A percentile compares a stretch with the other conserved stretches of the same genome.
Evolutionary conservation across 2,329 filamentous ascomycete genomes (phyloP).

Genomic region (Monosporascus sp.): DNA sequence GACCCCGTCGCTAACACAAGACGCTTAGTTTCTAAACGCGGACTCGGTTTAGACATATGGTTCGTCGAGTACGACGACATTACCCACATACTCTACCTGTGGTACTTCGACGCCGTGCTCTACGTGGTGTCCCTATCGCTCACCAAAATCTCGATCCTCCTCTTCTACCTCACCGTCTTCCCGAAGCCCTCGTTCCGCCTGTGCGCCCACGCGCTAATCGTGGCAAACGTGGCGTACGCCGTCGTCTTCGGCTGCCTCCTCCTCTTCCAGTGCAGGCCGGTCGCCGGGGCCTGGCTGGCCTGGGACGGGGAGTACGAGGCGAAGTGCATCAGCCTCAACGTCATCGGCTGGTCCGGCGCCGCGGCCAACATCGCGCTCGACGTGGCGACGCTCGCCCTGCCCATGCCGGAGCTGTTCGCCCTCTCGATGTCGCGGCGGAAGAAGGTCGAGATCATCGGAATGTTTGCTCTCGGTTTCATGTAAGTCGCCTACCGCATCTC

Average conservation of each 20-base stretch:
- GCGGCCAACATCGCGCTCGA: slow-evolving; percentile 14
- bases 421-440: slow-evolving; percentile 12
- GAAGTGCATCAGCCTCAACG: slow-evolving; percentile 13
- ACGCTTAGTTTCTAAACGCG: slow-evolving; percentile 25
- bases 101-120: slow-evolving; percentile 13
- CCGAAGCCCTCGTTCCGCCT: slow-evolving; percentile 7
- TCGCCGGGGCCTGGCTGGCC: slow-evolving; percentile 12
- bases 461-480: slow-evolving; percentile 18
- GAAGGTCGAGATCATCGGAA: slow-evolving; percentile 13
- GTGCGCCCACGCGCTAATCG: slow-evolving; percentile 11
- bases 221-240: slow-evolving; percentile 10
- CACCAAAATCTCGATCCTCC: slow-evolving; percentile 19
- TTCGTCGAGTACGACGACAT: slow-evolving; percentile 30
- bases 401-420: slow-evolving; percentile 9
- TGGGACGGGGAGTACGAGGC: slow-evolving; percentile 15
- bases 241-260: slow-evolving; percentile 11
- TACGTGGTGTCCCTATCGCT: slow-evolving; percentile 13
- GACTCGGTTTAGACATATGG: slow-evolving; percentile 34
- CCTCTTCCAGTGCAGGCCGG: slow-evolving; percentile 15
- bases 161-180: slow-evolving; percentile 21
- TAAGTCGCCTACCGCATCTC: not conserved
- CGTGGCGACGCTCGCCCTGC: slow-evolving; percentile 11
- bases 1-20: not conserved
- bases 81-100: slow-evolving; percentile 27
- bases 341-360: slow-evolving; percentile 13